Base-by-base conservation (phyloP, 768 basidiomycete genomes). In the Multifurca ochricompacta region DNA sequence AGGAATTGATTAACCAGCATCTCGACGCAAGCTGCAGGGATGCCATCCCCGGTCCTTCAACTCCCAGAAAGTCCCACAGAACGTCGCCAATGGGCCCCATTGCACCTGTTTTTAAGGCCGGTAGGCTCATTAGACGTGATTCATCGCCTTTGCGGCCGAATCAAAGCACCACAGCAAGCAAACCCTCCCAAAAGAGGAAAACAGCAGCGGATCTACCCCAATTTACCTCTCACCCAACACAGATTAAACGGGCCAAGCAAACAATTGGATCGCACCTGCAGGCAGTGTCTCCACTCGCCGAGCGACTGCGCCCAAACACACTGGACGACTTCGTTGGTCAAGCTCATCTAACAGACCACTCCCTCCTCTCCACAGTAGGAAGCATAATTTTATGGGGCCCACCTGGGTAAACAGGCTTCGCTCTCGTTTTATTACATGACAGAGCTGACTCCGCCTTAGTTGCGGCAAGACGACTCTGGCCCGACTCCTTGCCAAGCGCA, bases 381-480 rank as follows among this genome's bases (percentile, higher is more conserved):
- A 83, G 82, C 59, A 70, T 83, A 48, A 79, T 87, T 54, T 71
- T 87, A 36, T 88, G 87, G 85, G 85, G 85, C 2, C 85, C 85
- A 19, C 85, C 85, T 4, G 86, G 85, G 81, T 78, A 59, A 56
- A 68, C 14, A 8, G n/a, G 18, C 32, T 23, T 11, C 6, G 28
- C 13, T 18, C 18, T 11, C 7, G 37, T 28, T 32, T 7, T n/a
- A 21, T 8, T 62, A 48, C 11, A 51, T 46, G 48, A 30, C 23
- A 43, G 37, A 13, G 36, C 13, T 50, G 37, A 49, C 45, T 10
- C 8, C 16, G 7, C 19, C 19, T 42, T 21, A 83, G 81, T 25
- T 83, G 80, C 62, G 84, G 85, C 13, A 87, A 86, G 68, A 89
- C 85, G 3, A 90, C 87, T 0, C 69, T 91, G 23, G 87, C 89